A percentile compares a stretch with the other conserved stretches of the same genome.
Evolutionary conservation across 305 asterid genomes (phyloP).

Genomic region (Fraxinus dipetala): DNA sequence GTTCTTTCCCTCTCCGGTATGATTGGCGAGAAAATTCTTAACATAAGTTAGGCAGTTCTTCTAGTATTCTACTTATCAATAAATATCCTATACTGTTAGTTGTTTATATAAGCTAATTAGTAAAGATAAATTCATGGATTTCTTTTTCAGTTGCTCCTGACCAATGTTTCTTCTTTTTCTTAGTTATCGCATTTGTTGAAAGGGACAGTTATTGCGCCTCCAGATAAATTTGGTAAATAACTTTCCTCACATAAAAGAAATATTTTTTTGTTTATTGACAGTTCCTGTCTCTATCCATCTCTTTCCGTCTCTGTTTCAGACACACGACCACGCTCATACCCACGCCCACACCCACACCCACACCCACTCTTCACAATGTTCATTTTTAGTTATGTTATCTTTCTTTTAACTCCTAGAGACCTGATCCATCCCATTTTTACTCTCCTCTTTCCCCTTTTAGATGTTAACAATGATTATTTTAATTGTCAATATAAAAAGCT

Average conservation of each 20-base stretch:
- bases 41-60: neutral
- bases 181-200: conserved; percentile 91
- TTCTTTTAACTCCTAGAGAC: neutral
- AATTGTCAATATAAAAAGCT: conserved; percentile 11
- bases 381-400: neutral
- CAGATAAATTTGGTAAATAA: conserved; percentile 86
- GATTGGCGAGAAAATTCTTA: neutral
- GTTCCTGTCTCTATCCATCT: conserved; percentile 12
- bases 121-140: neutral
- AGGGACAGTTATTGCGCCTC: conserved; percentile 96
- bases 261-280: conserved; percentile 6
- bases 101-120: conserved; percentile 3
- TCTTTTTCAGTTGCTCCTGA: conserved; percentile 25
- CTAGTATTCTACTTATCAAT: conserved; percentile 15
- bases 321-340: neutral
- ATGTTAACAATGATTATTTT: neutral
- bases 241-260: neutral
- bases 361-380: neutral
- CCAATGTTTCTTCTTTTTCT: conserved; percentile 31
- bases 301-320: neutral
- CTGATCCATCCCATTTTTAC: conserved; percentile 20
- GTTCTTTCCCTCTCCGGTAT: neutral
- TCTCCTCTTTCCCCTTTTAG: neutral
- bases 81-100: neutral
- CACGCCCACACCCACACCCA: neutral